Evolutionary conservation across 257 asterid genomes (phyloP).

Genomic region (Solanum dulcamara): DNA sequence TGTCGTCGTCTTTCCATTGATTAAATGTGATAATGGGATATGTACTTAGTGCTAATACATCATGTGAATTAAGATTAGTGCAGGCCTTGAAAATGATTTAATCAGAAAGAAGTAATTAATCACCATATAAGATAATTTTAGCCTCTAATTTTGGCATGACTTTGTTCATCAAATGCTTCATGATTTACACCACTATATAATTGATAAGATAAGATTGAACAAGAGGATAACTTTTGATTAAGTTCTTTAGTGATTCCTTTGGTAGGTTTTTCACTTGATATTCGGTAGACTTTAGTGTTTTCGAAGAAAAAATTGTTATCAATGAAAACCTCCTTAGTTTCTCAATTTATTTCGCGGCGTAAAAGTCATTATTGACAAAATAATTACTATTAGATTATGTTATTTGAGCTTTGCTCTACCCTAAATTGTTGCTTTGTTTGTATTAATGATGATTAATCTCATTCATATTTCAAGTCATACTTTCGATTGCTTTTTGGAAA

Average conservation of each 20-base stretch:
- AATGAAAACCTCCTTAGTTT: no score
- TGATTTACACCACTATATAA: not conserved
- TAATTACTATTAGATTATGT: no score
- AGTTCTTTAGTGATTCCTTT: not conserved
- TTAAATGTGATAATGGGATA: constrained; percentile 5
- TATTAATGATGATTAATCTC: no score
- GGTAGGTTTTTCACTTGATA: not conserved
- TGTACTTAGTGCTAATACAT: not conserved
- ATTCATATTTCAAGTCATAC: no score
- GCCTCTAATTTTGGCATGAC: not conserved
- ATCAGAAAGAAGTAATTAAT: not conserved
- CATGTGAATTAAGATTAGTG: not conserved
- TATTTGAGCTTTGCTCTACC: no score
- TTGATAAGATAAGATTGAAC: not conserved
- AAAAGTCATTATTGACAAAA: not conserved
- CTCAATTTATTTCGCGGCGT: no score
- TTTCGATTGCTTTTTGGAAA: no score
- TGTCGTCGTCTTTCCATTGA: constrained; percentile 9
- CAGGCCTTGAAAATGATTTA: not conserved
- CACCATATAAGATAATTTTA: not conserved
- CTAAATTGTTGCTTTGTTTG: not conserved
- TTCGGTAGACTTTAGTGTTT: no score
- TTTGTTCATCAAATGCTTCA: not conserved
- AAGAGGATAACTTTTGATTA: not conserved
- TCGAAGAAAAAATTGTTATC: no score